phyloP scores from a whole-genome alignment of 2,329 filamentous ascomycete genomes.

The Aspergillus melleus region DNA sequence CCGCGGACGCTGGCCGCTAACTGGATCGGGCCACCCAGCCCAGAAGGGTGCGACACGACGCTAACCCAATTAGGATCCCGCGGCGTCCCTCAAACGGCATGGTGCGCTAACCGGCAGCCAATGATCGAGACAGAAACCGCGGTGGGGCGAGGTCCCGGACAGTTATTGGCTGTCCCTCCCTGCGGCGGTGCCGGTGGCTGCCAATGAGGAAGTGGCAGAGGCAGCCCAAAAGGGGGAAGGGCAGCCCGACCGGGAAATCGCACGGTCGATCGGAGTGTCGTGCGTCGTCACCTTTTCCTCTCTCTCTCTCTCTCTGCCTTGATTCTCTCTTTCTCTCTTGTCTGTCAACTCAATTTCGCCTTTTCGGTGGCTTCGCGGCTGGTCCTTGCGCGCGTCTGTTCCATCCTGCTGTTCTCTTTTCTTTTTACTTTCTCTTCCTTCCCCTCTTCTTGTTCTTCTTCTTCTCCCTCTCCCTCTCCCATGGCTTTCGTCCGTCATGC shows the following conservation, averaged over 20 bases:
- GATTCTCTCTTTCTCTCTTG: background rate
- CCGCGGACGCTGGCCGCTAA: background rate
- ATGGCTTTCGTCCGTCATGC: background rate
- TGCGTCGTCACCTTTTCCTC: conserved; percentile 1
- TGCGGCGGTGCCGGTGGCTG: no score
- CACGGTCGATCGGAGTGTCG: background rate
- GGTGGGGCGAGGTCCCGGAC: background rate
- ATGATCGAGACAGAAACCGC: background rate
- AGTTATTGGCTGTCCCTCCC: background rate
- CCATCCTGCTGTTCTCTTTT: no score
- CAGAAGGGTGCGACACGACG: background rate
- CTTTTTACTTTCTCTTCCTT: no score
- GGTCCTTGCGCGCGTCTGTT: background rate
- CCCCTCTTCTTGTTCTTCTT: background rate
- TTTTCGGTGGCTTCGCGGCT: background rate
- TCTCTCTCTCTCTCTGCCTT: background rate
- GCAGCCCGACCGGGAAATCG: background rate
- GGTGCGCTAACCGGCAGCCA: background rate
- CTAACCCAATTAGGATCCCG: background rate
- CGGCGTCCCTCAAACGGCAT: background rate
- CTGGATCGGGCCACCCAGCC: background rate
- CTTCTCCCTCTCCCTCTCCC: background rate
- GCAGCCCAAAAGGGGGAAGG: background rate
- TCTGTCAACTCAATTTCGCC: background rate
- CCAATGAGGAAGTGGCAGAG: background rate